A percentile compares a stretch with the other conserved stretches of the same genome.
phyloP scores from a whole-genome alignment of 805 yeast genomes.

The Henningerozyma blattae region DNA sequence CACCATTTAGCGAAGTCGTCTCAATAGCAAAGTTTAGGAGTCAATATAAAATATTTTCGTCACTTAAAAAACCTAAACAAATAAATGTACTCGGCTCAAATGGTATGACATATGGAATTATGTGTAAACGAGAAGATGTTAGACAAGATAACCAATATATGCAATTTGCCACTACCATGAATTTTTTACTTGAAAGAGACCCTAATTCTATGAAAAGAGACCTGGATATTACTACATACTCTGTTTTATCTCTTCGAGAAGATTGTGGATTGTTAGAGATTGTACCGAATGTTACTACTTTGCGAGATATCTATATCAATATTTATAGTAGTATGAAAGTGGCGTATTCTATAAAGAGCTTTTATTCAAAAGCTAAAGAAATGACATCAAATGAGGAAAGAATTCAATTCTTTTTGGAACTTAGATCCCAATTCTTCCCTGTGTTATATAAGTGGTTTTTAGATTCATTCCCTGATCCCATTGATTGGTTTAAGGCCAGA shows the following conservation, averaged over 20 bases:
- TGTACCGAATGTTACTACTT: slow-evolving; percentile 65
- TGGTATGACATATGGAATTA: slow-evolving; percentile 56
- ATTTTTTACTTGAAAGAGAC: slow-evolving; percentile 53
- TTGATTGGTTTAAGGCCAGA: slow-evolving; percentile 74
- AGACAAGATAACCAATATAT: slow-evolving; percentile 90
- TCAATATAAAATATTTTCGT: slow-evolving; percentile 56
- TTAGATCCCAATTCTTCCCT: slow-evolving; percentile 38
- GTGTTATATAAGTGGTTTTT: slow-evolving; percentile 81
- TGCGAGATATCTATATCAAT: slow-evolving; percentile 45
- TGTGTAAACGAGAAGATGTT: slow-evolving; percentile 86
- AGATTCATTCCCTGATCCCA: slow-evolving; percentile 81
- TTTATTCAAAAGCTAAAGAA: slow-evolving; percentile 18
- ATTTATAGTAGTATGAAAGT: slow-evolving; percentile 33
- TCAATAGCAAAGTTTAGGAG: slow-evolving; percentile 56
- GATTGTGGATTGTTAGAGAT: slow-evolving; percentile 85
- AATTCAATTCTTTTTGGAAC: slow-evolving; percentile 17
- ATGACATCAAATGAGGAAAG: slow-evolving; percentile 13
- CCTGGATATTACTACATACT: slow-evolving; percentile 64
- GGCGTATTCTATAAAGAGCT: slow-evolving; percentile 13
- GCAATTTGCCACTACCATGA: slow-evolving; percentile 79
- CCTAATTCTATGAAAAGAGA: slow-evolving; percentile 64
- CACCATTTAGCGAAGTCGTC: slow-evolving; percentile 36
- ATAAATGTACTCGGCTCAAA: slow-evolving; percentile 68
- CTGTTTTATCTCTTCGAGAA: slow-evolving; percentile 80
- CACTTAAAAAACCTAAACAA: slow-evolving; percentile 81